Base-by-base conservation (phyloP, 1,284 basidiomycete genomes). In the Trichosporon sp. region DNA sequence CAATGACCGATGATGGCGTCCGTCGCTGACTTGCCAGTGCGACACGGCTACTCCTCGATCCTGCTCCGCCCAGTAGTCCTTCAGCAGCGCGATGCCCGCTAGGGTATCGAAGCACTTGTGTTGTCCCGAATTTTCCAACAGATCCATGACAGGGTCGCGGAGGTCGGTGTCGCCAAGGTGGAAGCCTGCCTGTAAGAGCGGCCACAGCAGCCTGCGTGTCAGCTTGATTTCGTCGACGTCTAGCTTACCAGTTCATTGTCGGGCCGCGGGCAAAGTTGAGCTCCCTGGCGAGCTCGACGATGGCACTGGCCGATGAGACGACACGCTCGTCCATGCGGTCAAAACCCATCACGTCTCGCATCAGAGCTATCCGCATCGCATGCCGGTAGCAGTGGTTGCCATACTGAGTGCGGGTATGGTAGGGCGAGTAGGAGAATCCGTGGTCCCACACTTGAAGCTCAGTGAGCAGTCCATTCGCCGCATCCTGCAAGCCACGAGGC, bases 71-170 rank as follows among this genome's bases (percentile, higher is more conserved):
- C 72, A 75, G 61, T 68, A 72, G 59, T 73, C 71, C 14, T 65
- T 54, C 32, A 75, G 58, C 14, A 73, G 61, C 11, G 60, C 59
- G 27, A 69, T 66, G 16, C 72, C 72, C 0, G 69, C 70, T 2
- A 61, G 64, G 56, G 75, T 75, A 59, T 78, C 77, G 37, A 76
- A 78, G 57, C 74, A 75, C 36, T 74, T 76, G 61, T 78, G 73
- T 3, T 52, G 73, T 61, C 73, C 73, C 21, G 76, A 76, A 4
- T 73, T 71, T 16, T 73, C 69, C 1, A 78, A 67, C 40, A 78
- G 70, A 7, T 67, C 63, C 8, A 74, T 56, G 16, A 74, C 70
- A 9, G 74, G 70, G 9, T 59, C 60, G 21, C 76, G 69, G 1
- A 67, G 64, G 13, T 72, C 71, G 54, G 72, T 68, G 32, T 70